Evolutionary conservation across 768 basidiomycete species (phyloP).

Genomic region (Tylopilus plumbeoviolaceoides): DNA sequence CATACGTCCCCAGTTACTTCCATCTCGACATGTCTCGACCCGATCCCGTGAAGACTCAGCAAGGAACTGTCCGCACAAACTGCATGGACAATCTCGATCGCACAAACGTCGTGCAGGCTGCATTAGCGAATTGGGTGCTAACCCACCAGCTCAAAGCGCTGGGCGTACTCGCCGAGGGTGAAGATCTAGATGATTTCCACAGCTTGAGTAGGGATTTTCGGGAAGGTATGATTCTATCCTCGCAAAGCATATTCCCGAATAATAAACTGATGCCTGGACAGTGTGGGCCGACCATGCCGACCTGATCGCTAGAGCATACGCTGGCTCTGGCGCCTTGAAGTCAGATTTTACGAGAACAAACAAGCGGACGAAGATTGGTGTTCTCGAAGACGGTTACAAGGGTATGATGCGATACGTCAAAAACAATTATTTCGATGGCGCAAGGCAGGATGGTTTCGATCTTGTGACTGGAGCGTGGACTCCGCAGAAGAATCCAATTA

Average conservation of each 20-base stretch:
- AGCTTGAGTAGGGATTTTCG: conserved; percentile 79
- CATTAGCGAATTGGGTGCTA: conserved; percentile 83
- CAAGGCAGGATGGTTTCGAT: conserved; percentile 92
- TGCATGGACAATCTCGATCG: conserved; percentile 98
- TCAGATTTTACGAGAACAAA: conserved; percentile 96
- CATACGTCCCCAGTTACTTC: conserved; percentile 59
- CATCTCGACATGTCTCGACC: conserved; percentile 50
- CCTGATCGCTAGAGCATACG: conserved; percentile 83
- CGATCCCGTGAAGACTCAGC: conserved; percentile 57
- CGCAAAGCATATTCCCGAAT: neutral
- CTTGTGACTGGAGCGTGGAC: conserved; percentile 89
- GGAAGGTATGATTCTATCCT: conserved; percentile 61
- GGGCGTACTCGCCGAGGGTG: conserved; percentile 67
- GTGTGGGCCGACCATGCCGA: conserved; percentile 99
- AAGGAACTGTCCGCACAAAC: conserved; percentile 84
- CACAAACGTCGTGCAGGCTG: conserved; percentile 94
- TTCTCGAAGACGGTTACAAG: conserved; percentile 83
- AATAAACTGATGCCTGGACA: conserved; percentile 30
- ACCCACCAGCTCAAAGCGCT: conserved; percentile 70
- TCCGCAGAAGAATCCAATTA: conserved; percentile 70
- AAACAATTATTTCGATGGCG: conserved; percentile 96
- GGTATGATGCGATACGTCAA: conserved; percentile 81
- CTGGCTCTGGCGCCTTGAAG: conserved; percentile 93
- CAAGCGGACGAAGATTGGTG: conserved; percentile 76
- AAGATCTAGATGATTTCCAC: conserved; percentile 78